Evolutionary conservation across 2,329 filamentous ascomycete genomes (phyloP).

Genomic region (Claviceps maximensis): DNA sequence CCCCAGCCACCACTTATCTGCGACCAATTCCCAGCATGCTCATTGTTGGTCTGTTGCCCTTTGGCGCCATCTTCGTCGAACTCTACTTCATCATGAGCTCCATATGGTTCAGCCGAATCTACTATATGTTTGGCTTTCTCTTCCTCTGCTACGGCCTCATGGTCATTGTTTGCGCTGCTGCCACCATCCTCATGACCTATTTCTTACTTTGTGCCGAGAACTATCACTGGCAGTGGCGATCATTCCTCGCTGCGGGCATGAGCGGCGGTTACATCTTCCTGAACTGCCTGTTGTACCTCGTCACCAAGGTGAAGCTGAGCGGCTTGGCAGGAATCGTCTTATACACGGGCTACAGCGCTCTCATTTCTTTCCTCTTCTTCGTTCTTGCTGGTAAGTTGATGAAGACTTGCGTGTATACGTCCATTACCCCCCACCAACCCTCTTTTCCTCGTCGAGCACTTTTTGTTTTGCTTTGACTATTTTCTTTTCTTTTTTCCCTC

Average conservation of each 20-base stretch:
- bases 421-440: not conserved
- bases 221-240: conserved; percentile 98
- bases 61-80: conserved; percentile 94
- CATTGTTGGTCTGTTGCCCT: conserved; percentile 82
- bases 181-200: conserved; percentile 89
- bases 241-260: conserved; percentile 83
- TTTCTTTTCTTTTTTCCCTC: no score
- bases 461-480: not conserved
- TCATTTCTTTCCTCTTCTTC: conserved; percentile 86
- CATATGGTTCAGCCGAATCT: conserved; percentile 97
- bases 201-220: conserved; percentile 93
- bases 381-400: conserved; percentile 69
- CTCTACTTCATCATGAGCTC: conserved; percentile 99
- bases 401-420: conserved; percentile 8
- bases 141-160: conserved; percentile 96
- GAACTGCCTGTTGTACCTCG: conserved; percentile 83
- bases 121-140: conserved; percentile 99
- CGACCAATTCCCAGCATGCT: conserved; percentile 81
- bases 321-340: conserved; percentile 77
- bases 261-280: conserved; percentile 85
- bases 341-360: conserved; percentile 82
- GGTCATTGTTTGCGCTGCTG: conserved; percentile 87
- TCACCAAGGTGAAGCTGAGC: conserved; percentile 74
- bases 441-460: not conserved
- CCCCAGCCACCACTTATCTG: conserved; percentile 69